These are phyloP conservation scores for Astrocystis sublimbata DNA, from an alignment of 495 filamentous ascomycete species.

Conservation along the genomic window DNA sequence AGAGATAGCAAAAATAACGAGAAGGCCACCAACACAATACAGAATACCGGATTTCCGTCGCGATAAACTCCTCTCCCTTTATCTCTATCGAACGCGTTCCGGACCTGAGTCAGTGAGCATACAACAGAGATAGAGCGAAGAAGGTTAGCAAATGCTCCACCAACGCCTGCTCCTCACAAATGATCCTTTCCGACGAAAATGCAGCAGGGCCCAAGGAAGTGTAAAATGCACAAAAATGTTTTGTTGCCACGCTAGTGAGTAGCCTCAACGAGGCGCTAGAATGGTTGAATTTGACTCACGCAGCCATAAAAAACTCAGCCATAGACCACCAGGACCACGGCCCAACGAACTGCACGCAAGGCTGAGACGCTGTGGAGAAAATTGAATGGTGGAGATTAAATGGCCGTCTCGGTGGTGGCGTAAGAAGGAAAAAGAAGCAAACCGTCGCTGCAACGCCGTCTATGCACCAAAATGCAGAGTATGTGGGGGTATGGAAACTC, in stretches of 20 bases:
- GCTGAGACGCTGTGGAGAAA: background rate
- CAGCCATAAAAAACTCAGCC: background rate
- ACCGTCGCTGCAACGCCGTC: slow-evolving; percentile 19
- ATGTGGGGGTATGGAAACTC: slow-evolving; percentile 16
- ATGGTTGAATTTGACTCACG: background rate
- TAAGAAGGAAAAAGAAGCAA: slow-evolving; percentile 13
- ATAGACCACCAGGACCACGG: too few relatives aligned
- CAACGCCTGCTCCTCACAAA: slow-evolving; percentile 6
- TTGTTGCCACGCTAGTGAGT: background rate
- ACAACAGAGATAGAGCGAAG: background rate
- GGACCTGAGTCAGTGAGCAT: background rate
- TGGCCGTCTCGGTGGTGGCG: background rate
- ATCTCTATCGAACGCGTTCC: slow-evolving; percentile 8
- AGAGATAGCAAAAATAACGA: too few relatives aligned
- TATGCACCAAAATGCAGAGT: slow-evolving; percentile 19
- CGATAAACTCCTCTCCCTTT: slow-evolving; percentile 7
- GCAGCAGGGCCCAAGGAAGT: slow-evolving; percentile 13
- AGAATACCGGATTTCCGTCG: background rate
- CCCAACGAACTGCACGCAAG: background rate
- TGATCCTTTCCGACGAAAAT: slow-evolving; percentile 15
- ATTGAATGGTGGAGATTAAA: background rate
- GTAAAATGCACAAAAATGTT: background rate
- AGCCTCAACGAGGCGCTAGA: background rate
- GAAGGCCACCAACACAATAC: too few relatives aligned
- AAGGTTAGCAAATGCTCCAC: slow-evolving; percentile 6